Percentiles rank a stretch among this genome's conserved stretches.
phyloP scores from a whole-genome alignment of 306 rosid genomes.

The Lablab purpureus region DNA sequence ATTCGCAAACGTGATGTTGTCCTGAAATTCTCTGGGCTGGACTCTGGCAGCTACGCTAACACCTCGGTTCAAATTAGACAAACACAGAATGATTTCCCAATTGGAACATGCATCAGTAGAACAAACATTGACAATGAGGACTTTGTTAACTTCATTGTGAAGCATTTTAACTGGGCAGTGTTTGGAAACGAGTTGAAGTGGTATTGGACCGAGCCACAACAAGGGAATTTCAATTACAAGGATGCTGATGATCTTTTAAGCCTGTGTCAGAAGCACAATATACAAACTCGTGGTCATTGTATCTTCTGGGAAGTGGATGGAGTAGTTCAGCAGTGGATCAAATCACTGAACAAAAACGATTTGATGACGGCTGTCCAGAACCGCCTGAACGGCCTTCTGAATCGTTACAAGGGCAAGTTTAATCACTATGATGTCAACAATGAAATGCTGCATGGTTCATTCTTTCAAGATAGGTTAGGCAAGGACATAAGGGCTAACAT shows the following conservation, averaged over 20 bases:
- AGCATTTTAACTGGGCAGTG: slow-evolving; percentile 93
- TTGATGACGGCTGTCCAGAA: slow-evolving; percentile 76
- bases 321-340: slow-evolving; percentile 80
- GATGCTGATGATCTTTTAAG: slow-evolving; percentile 88
- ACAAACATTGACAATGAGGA: slow-evolving; percentile 92
- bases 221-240: slow-evolving; percentile 78
- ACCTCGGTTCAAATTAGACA: slow-evolving; percentile 72
- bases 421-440: slow-evolving; percentile 92
- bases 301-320: slow-evolving; percentile 93
- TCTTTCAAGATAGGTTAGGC: slow-evolving; percentile 78
- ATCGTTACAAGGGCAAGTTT: slow-evolving; percentile 87
- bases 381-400: slow-evolving; percentile 70
- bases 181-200: slow-evolving; percentile 96
- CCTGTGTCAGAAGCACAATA: slow-evolving; percentile 69
- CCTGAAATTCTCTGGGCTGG: slow-evolving; percentile 76
- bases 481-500: slow-evolving; percentile 80
- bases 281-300: slow-evolving; percentile 85
- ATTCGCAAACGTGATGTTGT: slow-evolving; percentile 83
- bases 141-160: slow-evolving; percentile 70
- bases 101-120: slow-evolving; percentile 84
- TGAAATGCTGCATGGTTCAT: slow-evolving; percentile 94
- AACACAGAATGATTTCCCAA: slow-evolving; percentile 70
- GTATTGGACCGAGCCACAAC: slow-evolving; percentile 94
- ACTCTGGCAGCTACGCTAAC: slow-evolving; percentile 52
- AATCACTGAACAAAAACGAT: slow-evolving; percentile 65